Evolutionary conservation across 306 rosid genomes (phyloP).

Genomic region (Cucurbita argyrosperma): DNA sequence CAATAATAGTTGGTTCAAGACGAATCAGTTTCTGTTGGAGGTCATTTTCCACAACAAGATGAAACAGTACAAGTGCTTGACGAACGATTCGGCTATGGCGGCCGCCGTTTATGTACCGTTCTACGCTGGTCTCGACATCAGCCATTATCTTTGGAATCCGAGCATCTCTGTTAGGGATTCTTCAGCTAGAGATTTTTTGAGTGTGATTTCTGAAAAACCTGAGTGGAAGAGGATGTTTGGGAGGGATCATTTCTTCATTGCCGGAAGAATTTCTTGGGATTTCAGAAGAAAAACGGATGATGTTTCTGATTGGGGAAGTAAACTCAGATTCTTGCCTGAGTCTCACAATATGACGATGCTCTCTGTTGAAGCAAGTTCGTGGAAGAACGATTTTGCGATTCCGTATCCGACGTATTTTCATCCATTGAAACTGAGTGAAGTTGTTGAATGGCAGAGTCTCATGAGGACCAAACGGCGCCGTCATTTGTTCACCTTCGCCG

Average conservation of each 20-base stretch:
- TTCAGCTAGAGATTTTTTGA: slow-evolving; percentile 38
- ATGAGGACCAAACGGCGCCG: slow-evolving; percentile 29
- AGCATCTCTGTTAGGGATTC: slow-evolving; percentile 43
- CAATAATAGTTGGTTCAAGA: slow-evolving; percentile 40
- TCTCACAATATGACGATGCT: slow-evolving; percentile 75
- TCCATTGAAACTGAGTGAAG: slow-evolving; percentile 24
- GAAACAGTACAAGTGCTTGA: slow-evolving; percentile 52
- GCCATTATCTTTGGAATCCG: slow-evolving; percentile 50
- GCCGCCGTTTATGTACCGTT: slow-evolving; percentile 71
- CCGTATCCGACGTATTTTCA: slow-evolving; percentile 80
- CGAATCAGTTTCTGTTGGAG: slow-evolving; percentile 72
- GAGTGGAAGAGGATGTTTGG: slow-evolving; percentile 79
- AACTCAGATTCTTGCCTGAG: slow-evolving; percentile 57
- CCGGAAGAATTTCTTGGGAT: slow-evolving; percentile 90
- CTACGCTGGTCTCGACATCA: slow-evolving; percentile 78
- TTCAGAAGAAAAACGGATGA: slow-evolving; percentile 54
- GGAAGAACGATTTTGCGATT: slow-evolving; percentile 75
- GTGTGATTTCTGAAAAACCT: slow-evolving; percentile 23
- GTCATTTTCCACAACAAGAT: slow-evolving; percentile 69
- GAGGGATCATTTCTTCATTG: slow-evolving; percentile 70
- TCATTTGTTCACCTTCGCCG: slow-evolving; percentile 48
- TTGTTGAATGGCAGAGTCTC: slow-evolving; percentile 40
- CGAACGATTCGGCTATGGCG: slow-evolving; percentile 45
- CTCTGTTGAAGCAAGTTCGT: slow-evolving; percentile 70
- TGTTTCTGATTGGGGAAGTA: slow-evolving; percentile 63